Evolutionary conservation across 768 basidiomycete genomes (phyloP).

Genomic region (Lactarius deliciosus): DNA sequence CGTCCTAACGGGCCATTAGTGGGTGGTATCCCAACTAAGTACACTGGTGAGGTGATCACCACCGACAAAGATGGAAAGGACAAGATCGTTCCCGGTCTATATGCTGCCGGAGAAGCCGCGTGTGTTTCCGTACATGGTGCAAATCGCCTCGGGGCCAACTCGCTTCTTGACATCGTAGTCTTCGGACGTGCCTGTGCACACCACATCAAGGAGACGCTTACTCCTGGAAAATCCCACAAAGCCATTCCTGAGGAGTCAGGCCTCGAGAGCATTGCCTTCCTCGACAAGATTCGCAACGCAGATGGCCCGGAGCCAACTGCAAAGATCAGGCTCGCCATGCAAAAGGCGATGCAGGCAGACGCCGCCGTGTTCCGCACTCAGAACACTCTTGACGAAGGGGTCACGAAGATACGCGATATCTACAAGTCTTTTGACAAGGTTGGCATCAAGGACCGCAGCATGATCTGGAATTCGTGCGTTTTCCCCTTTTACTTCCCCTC

Average conservation of each 20-base stretch:
- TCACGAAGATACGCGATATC: conserved; percentile 78
- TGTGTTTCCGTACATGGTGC: conserved; percentile 99
- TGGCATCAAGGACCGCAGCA: conserved; percentile 95
- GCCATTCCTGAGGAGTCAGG: conserved; percentile 85
- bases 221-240: conserved; percentile 90
- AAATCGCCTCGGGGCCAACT: conserved; percentile 99
- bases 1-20: conserved; percentile 48
- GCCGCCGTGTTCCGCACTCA: conserved; percentile 99
- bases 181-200: conserved; percentile 99
- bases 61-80: conserved; percentile 88
- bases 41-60: conserved; percentile 96
- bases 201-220: conserved; percentile 90
- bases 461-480: conserved; percentile 99
- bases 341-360: conserved; percentile 98
- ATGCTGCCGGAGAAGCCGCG: conserved; percentile 98
- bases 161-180: conserved; percentile 96
- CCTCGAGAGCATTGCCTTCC: conserved; percentile 74
- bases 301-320: conserved; percentile 84
- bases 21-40: conserved; percentile 99
- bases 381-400: conserved; percentile 86
- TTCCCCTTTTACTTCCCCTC: conserved; percentile 6
- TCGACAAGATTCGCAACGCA: conserved; percentile 85
- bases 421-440: conserved; percentile 89
- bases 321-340: conserved; percentile 91
- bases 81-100: conserved; percentile 91